Evolutionary conservation across 208 protist genomes (phyloP).

Genomic region (Leishmania arabica): DNA sequence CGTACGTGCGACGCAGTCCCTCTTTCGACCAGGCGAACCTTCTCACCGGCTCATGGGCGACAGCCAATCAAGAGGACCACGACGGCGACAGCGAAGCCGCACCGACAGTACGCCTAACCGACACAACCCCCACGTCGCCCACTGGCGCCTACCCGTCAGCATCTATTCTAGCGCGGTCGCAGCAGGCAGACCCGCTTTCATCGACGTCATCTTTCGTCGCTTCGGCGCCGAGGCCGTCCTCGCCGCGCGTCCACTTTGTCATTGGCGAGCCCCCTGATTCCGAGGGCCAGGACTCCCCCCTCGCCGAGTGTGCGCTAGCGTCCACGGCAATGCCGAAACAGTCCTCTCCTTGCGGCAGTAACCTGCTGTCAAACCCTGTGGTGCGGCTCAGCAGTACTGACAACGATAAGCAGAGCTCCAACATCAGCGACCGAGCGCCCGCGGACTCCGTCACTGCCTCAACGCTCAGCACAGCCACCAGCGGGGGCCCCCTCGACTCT

Average conservation of each 20-base stretch:
- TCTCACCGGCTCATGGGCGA: not conserved
- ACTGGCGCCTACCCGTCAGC: not conserved
- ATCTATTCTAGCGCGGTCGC: not conserved
- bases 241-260: conserved; percentile 9
- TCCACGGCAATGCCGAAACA: not conserved
- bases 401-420: not conserved
- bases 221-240: not conserved
- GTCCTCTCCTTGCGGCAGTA: not conserved
- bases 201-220: not conserved
- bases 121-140: not conserved
- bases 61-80: not conserved
- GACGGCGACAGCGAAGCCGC: not conserved
- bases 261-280: not conserved
- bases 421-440: not conserved
- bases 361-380: conserved; percentile 22
- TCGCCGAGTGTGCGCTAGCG: not conserved
- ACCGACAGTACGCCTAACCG: not conserved
- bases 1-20: conserved; percentile 35
- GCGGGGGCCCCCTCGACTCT: not conserved
- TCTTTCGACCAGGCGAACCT: conserved; percentile 13
- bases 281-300: not conserved
- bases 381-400: not conserved
- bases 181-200: not conserved
- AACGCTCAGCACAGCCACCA: not conserved
- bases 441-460: conserved; percentile 1